Base-by-base conservation (phyloP, 306 rosid species). In the Dalbergia cultrata region DNA sequence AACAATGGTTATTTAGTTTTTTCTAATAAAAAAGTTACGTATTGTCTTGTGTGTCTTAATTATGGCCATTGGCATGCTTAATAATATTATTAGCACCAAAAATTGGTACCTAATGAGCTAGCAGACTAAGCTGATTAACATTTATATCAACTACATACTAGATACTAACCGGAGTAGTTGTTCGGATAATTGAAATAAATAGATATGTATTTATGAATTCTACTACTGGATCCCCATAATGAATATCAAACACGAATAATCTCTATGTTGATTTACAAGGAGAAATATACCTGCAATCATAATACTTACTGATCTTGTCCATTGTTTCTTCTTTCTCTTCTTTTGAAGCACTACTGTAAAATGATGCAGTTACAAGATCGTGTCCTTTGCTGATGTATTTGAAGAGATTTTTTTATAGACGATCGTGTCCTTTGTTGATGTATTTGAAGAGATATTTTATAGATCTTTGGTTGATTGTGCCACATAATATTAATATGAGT, bases 61-160 rank as follows among this genome's bases (percentile, higher is more conserved):
- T 72, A 72, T 71, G n/a, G 19, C 35, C 75, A 22, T 13, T 39
- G 57, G 41, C 19, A 5, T 65, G 47, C 18, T 59, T 49, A 60
- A 45, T 57, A 19, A 78, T 54, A 26, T 56, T 56, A 19, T 39
- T 41, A 21, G 39, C 58, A 1, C 1, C 39, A n/a, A n/a, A 56
- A 67, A 68, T 26, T 33, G 18, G 50, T 57, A 35, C 34, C 60
- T 69, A 11, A 57, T 67, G 45, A n/a, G n/a, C n/a, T n/a, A 53
- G 74, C 69, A 37, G 81, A 77, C 31, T 57, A 39, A 41, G 69
- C 12, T 69, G 43, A 43, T 68, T 69, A 22, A n/a, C 67, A 77
- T 53, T 54, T 39, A 66, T 76, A 76, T 11, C 26, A 34, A 34
- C 39, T 34, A 34, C n/a, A n/a, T n/a, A n/a, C n/a, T n/a, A n/a